Conservation (phyloP, 2,329 filamentous ascomycete species). For the Cordyceps farinosa region DNA sequence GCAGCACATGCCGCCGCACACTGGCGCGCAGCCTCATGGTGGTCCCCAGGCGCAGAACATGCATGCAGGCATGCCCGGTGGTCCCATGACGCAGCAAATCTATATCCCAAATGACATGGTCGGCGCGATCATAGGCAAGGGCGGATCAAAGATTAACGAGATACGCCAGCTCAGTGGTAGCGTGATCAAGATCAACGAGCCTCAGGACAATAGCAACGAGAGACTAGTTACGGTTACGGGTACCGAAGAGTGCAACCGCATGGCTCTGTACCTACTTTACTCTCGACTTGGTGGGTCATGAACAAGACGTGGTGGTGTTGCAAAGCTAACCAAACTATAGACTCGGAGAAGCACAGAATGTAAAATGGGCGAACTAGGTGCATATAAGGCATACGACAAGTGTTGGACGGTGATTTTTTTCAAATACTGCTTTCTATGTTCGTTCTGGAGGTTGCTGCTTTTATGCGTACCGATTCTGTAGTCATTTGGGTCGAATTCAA, state of each 20-base stretch:
- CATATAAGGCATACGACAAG: background rate
- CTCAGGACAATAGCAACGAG: constrained; percentile 98
- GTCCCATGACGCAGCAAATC: constrained; percentile 91
- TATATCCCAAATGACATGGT: constrained; percentile 99
- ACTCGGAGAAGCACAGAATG: constrained; percentile 45
- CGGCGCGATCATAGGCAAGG: constrained; percentile 97
- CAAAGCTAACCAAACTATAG: constrained; percentile 25
- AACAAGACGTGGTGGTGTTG: constrained; percentile 22
- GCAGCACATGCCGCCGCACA: constrained; percentile 63
- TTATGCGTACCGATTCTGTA: constrained; percentile 2
- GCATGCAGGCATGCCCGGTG: constrained; percentile 55
- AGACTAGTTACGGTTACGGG: constrained; percentile 95
- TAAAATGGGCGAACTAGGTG: constrained; percentile 23
- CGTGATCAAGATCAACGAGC: constrained; percentile 99
- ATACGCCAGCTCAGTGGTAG: constrained; percentile 95
- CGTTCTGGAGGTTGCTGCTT: background rate
- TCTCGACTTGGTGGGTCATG: constrained; percentile 77
- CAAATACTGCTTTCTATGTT: constrained; percentile 1
- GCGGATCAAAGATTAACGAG: constrained; percentile 98
- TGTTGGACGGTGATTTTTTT: constrained; percentile 7
- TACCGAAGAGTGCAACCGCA: constrained; percentile 97
- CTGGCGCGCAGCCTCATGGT: constrained; percentile 52
- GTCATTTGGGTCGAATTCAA: constrained; percentile 13
- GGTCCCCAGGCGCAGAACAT: constrained; percentile 71
- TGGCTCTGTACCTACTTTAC: constrained; percentile 99